Conservation (phyloP, 139 green algal species). For the Choricystis sp. region DNA sequence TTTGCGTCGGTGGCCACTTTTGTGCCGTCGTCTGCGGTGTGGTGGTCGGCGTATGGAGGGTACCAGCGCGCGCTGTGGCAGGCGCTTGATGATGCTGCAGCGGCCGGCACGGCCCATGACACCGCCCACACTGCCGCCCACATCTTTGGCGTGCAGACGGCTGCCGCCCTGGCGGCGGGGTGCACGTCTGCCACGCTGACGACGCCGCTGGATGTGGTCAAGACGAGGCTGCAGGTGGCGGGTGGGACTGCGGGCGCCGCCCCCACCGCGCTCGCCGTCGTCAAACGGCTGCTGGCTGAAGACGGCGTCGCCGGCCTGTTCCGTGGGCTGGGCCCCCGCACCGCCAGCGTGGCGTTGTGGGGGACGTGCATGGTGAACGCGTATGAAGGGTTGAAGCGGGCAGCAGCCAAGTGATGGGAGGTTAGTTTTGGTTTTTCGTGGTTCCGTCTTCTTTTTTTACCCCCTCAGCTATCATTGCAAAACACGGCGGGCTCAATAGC, state of each 20-base stretch:
- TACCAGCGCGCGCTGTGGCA: conserved; percentile 71
- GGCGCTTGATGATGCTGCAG: conserved; percentile 10
- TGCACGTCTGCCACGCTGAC: conserved; percentile 44
- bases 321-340: conserved; percentile 51
- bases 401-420: no score
- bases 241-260: conserved; percentile 6
- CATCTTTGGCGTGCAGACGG: conserved; percentile 48
- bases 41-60: conserved; percentile 73
- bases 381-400: conserved; percentile 64
- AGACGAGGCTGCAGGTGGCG: conserved; percentile 51
- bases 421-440: no score
- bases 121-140: conserved; percentile 9
- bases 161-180: conserved; percentile 41
- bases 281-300: conserved; percentile 28
- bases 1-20: conserved; percentile 62
- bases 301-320: conserved; percentile 57
- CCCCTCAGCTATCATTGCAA: no score
- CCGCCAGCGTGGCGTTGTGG: conserved; percentile 61
- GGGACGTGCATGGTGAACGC: conserved; percentile 48
- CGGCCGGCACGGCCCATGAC: background rate
- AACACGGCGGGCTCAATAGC: no score
- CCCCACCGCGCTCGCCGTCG: conserved; percentile 6
- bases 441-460: no score
- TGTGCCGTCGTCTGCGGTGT: conserved; percentile 56
- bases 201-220: conserved; percentile 71